Evolutionary conservation across 345 rosid genomes (phyloP), one percentile per base, ranked within the genome.

Genomic region (Dimocarpus longan): DNA sequence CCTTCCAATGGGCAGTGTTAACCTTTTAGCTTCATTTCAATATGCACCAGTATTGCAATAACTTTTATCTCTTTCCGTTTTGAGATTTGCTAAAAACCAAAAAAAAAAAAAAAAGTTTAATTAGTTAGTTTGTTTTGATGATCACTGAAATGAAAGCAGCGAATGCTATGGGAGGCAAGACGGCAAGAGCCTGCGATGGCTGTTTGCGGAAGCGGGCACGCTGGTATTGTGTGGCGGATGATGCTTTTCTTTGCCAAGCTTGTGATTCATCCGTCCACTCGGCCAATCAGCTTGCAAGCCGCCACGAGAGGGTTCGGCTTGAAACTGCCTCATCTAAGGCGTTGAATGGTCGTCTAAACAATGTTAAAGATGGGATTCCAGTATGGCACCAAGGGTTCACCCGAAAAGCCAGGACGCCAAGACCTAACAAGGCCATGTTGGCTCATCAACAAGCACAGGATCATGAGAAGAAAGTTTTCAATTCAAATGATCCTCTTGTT

Each of bases 261-360:
- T 92, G 97, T 56, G 94, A 90, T 80, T 68, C 89, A 5, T 88
- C 91, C 0, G 88, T 92, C 64, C 94, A 90, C 83, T 89, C 94
- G 0, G 93, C 94, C 0, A 90, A 92, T 83, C 90, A 74, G 76
- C 75, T 92, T 5, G 92, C 97, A 0, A 80, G 88, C 12, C 80
- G 93, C 50, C 97, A 92, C 76, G 88, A 88, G 75, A 85, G 94
- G 32, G 85, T 92, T 71, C 50, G 86, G 73, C 87, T 90, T 18
- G 78, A 85, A 79, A 78, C 84, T 28, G 66, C 89, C 4, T 82
- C 87, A 0, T 67, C 76, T n/a, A 76, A 28, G 64, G 59, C 59
- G 1, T 57, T 28, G 75, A 52, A 54, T 54, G 21, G 32, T 21
- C 26, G 21, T 6, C 5, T n/a, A n/a, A 32, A 67, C 57, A 32